Evolutionary conservation across 805 yeast species (phyloP).

Genomic region (Pichia cabralensis): DNA sequence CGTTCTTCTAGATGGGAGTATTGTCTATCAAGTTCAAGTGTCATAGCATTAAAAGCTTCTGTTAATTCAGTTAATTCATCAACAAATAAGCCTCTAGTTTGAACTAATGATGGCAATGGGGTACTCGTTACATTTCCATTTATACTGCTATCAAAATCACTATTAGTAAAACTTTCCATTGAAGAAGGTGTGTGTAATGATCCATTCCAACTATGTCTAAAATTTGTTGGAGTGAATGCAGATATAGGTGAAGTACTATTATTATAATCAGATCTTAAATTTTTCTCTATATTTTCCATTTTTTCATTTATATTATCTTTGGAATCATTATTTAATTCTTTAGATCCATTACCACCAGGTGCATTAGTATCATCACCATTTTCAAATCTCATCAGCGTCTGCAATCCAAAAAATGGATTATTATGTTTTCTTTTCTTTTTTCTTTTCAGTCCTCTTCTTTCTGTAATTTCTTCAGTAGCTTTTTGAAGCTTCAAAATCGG

Average conservation of each 20-base stretch:
- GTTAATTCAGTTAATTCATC: conserved; percentile 87
- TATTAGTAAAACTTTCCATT: conserved; percentile 9
- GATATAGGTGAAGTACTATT: too few species aligned
- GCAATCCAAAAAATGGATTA: conserved; percentile 10
- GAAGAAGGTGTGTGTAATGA: conserved; percentile 9
- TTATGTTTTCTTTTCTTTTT: conserved; percentile 14
- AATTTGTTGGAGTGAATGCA: too few species aligned
- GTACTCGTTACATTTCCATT: not conserved
- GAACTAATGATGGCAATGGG: conserved; percentile 18
- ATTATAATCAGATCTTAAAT: not conserved
- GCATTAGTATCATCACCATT: not conserved
- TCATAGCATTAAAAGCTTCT: conserved; percentile 85
- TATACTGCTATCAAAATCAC: conserved; percentile 2
- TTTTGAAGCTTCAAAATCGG: conserved; percentile 73
- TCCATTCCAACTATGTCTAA: conserved; percentile 6
- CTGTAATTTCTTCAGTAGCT: conserved; percentile 68
- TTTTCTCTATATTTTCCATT: too few species aligned
- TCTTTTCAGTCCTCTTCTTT: conserved; percentile 26
- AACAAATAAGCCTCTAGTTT: conserved; percentile 36
- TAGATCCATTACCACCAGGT: not conserved
- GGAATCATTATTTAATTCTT: not conserved
- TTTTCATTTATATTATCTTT: not conserved
- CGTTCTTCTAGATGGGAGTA: conserved; percentile 81
- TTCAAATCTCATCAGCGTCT: conserved; percentile 1
- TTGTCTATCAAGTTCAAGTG: conserved; percentile 76